A percentile compares a stretch with the other conserved stretches of the same genome.
phyloP scores from a whole-genome alignment of 495 filamentous ascomycete species.

The Collariella sp. region DNA sequence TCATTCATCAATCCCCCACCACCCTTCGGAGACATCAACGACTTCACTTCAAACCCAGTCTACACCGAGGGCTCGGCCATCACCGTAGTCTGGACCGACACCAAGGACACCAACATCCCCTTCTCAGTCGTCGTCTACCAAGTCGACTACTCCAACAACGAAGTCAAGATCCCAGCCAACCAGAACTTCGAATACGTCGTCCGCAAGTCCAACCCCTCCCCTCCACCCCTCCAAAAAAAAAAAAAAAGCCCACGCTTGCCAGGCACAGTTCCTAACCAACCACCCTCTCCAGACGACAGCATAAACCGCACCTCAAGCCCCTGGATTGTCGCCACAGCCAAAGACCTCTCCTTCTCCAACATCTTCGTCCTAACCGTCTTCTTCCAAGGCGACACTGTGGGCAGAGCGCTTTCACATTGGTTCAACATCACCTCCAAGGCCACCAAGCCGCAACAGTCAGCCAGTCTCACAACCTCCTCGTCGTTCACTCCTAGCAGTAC shows the following conservation, averaged over 20 bases:
- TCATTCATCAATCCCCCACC: not conserved
- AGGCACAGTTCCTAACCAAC: not conserved
- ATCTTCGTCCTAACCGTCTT: not conserved
- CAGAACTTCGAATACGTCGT: not conserved
- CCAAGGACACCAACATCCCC: not conserved
- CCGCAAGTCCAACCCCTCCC: not conserved
- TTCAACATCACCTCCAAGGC: not conserved
- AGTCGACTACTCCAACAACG: not conserved
- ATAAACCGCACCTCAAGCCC: not conserved
- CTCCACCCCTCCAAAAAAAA: not conserved
- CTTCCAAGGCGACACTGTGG: not conserved
- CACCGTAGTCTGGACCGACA: not conserved
- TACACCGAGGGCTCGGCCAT: not conserved
- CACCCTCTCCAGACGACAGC: not conserved
- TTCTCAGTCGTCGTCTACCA: not conserved
- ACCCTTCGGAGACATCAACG: not conserved
- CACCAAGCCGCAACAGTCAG: not conserved
- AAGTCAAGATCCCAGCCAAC: not conserved
- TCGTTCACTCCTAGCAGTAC: not conserved
- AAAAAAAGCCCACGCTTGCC: too few relatives aligned
- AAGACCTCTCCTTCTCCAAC: not conserved
- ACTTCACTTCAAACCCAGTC: not conserved
- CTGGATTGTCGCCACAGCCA: not conserved
- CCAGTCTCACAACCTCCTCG: not conserved
- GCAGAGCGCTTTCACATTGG: not conserved